Conservation (phyloP, 331 rosid species). For the Saraca asoca region DNA sequence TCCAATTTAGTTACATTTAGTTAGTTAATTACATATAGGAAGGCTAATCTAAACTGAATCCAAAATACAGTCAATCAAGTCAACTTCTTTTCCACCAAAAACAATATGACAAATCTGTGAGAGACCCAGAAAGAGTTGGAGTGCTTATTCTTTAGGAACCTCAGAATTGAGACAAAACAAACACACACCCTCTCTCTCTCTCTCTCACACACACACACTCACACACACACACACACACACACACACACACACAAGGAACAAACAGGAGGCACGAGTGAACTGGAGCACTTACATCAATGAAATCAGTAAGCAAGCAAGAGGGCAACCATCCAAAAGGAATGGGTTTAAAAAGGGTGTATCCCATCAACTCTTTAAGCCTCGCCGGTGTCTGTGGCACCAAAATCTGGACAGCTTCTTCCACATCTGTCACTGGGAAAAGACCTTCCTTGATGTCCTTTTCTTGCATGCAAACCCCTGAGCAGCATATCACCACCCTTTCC, state of each 20-base stretch:
- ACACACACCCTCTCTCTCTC: no score
- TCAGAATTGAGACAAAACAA: no score
- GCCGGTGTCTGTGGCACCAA: constrained; percentile 65
- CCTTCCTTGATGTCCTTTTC: constrained; percentile 69
- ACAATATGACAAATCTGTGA: no score
- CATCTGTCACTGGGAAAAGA: constrained; percentile 49
- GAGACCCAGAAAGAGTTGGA: no score
- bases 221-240: background rate
- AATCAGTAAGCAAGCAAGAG: constrained; percentile 65
- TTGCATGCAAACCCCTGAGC: constrained; percentile 75
- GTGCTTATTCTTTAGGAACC: no score
- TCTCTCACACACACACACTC: no score
- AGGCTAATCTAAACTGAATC: no score
- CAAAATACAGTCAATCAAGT: no score
- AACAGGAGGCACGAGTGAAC: background rate
- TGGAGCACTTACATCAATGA: constrained; percentile 50
- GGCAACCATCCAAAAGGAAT: constrained; percentile 49
- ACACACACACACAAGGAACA: background rate
- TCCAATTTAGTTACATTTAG: no score
- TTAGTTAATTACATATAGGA: no score
- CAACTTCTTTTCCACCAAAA: no score
- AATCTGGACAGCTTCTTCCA: constrained; percentile 63
- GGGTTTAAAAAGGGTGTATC: constrained; percentile 45
- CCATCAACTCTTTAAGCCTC: constrained; percentile 48
- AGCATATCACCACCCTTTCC: constrained; percentile 73